phyloP scores from a whole-genome alignment of 208 protist genomes.

The Phytomonas francai region DNA sequence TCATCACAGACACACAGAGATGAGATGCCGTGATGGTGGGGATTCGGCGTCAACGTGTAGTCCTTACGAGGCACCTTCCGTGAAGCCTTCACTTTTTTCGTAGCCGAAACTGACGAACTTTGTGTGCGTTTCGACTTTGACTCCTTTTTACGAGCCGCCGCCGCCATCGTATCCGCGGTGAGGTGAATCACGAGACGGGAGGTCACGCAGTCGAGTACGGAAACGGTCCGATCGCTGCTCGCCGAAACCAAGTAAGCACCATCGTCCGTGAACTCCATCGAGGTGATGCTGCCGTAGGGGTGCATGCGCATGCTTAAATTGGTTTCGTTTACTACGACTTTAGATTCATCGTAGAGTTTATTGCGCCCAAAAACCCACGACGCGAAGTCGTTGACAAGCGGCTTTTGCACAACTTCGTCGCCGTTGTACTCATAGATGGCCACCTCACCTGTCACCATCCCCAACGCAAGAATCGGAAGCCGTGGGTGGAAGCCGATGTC shows the following conservation, averaged over 20 bases:
- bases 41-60: conserved; percentile 30
- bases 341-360: conserved; percentile 30
- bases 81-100: conserved; percentile 7
- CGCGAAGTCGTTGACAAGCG: conserved; percentile 56
- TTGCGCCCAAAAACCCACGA: conserved; percentile 54
- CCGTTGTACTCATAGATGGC: conserved; percentile 69
- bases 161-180: conserved; percentile 19
- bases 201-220: conserved; percentile 77
- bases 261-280: conserved; percentile 88
- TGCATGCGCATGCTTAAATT: conserved; percentile 80
- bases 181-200: conserved; percentile 68
- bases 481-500: conserved; percentile 75
- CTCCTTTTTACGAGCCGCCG: conserved; percentile 4
- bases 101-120: background rate
- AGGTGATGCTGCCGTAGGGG: conserved; percentile 47
- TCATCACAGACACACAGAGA: conserved; percentile 81
- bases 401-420: conserved; percentile 56
- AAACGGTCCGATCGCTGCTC: conserved; percentile 75
- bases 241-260: conserved; percentile 71
- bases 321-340: conserved; percentile 46
- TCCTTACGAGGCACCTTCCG: conserved; percentile 18
- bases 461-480: conserved; percentile 61
- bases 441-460: conserved; percentile 74
- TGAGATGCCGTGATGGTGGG: conserved; percentile 84
- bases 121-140: background rate